Percentiles rank a stretch among this genome's conserved stretches.
phyloP scores from a whole-genome alignment of 1,139 yeast genomes.

The Yamadazyma blattariae region DNA sequence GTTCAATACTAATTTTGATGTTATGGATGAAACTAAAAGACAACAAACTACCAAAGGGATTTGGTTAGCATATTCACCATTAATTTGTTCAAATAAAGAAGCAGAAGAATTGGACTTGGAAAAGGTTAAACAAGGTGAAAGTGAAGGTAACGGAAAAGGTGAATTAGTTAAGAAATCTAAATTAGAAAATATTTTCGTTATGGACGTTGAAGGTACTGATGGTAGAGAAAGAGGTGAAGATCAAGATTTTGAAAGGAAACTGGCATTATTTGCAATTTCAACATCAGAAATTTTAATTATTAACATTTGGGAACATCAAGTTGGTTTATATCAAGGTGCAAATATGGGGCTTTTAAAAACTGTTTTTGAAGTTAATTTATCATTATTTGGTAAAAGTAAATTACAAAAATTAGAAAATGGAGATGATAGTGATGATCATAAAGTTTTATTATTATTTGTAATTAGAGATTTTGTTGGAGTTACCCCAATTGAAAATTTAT shows the following conservation, averaged over 20 bases:
- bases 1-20: slow-evolving; percentile 86
- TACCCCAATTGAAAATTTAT: slow-evolving; percentile 75
- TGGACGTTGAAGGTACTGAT: slow-evolving; percentile 98
- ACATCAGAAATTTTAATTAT: slow-evolving; percentile 89
- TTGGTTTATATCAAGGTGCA: slow-evolving; percentile 96
- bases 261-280: slow-evolving; percentile 90
- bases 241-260: slow-evolving; percentile 95
- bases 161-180: too few relatives aligned
- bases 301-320: slow-evolving; percentile 96
- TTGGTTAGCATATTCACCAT: slow-evolving; percentile 75
- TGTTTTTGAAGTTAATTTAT: slow-evolving; percentile 90
- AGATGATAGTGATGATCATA: slow-evolving; percentile 49
- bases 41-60: slow-evolving; percentile 95
- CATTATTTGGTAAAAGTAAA: slow-evolving; percentile 60
- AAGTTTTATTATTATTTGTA: slow-evolving; percentile 79
- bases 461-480: slow-evolving; percentile 89
- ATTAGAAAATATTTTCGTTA: slow-evolving; percentile 58
- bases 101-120: too few relatives aligned
- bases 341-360: slow-evolving; percentile 94
- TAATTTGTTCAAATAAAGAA: slow-evolving; percentile 18
- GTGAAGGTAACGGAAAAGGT: too few relatives aligned
- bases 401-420: slow-evolving; percentile 18
- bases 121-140: slow-evolving; percentile 16
- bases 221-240: slow-evolving; percentile 98
- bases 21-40: slow-evolving; percentile 79